Base-by-base conservation (phyloP, 2,329 filamentous ascomycete genomes). In the Aureobasidium musti region DNA sequence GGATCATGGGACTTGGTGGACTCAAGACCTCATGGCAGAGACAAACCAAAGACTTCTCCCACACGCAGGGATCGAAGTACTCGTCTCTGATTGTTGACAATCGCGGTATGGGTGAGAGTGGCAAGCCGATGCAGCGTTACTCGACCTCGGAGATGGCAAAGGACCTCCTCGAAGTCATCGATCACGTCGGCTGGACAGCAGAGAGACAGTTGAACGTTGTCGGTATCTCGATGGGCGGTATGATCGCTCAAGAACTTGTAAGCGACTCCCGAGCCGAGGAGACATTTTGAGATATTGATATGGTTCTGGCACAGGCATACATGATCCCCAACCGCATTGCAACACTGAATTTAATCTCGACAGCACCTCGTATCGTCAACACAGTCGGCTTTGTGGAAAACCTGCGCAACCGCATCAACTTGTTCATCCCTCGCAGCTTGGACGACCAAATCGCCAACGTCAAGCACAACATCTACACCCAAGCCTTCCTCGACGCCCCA, bases 191-290 rank as follows among this genome's bases (percentile, higher is more conserved):
- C 69, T 96, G 91, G 90, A 87, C 77, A 64, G 69, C 82, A 74
- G 72, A 81, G 72, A 79, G 82, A 80, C 75, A 85, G 61, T 71
- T 89, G 17, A 87, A 97, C 79, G 76, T 96, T 63, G 82, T 90
- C 39, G 92, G 92, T 66, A 87, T 94, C 70, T 91, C 89, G 67
- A 90, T 96, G 84, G 92, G 92, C 69, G 92, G 92, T 73, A 96
- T 97, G 92, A 94, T 97, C 72, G 87, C 91, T 2, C 92, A 96
- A 77, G 92, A 97, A 79, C 74, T 97, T 4, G 84, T 83, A 76
- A 73, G 78, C 74, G 8, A 14, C 3, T 26, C 13, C 5, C 23
- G 3, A 11, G 5, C 37, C 5, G 26, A n/a, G 1, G 19, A 41
- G 2, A 4, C 7, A 13, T 23, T 23, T 26, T 2, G 23, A 4